Conservation (phyloP, 257 asterid species). For the Verbena officinalis region DNA sequence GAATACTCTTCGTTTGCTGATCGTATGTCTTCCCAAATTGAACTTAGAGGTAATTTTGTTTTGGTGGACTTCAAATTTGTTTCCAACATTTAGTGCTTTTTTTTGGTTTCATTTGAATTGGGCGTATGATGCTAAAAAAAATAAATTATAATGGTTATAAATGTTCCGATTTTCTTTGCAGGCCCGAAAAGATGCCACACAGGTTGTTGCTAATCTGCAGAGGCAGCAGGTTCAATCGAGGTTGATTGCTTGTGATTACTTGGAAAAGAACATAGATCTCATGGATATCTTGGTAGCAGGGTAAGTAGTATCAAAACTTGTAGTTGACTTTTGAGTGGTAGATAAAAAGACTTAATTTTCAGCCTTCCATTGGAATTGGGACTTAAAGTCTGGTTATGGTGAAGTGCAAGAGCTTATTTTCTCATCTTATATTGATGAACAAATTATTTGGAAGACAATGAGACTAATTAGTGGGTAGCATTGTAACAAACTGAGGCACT, state of each 20-base stretch:
- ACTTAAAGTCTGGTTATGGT: not conserved
- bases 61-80: not conserved
- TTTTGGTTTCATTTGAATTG: slow-evolving; percentile 13
- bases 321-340: slow-evolving; percentile 1
- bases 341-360: not conserved
- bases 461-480: not conserved
- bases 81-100: slow-evolving; percentile 7
- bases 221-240: slow-evolving; percentile 97
- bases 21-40: slow-evolving; percentile 76
- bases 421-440: not conserved
- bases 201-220: slow-evolving; percentile 96
- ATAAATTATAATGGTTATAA: not conserved
- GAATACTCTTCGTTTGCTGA: slow-evolving; percentile 71
- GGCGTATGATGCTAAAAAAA: not conserved
- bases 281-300: slow-evolving; percentile 77
- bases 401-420: not conserved
- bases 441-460: not conserved
- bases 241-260: slow-evolving; percentile 92
- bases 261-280: slow-evolving; percentile 90
- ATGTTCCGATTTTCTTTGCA: slow-evolving; percentile 42
- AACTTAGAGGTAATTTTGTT: slow-evolving; percentile 66
- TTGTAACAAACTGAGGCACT: not conserved
- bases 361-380: slow-evolving; percentile 15
- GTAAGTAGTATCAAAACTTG: slow-evolving; percentile 41
- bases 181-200: slow-evolving; percentile 97